Conservation (phyloP, 345 rosid species). For the Gossypium mustelinum region DNA sequence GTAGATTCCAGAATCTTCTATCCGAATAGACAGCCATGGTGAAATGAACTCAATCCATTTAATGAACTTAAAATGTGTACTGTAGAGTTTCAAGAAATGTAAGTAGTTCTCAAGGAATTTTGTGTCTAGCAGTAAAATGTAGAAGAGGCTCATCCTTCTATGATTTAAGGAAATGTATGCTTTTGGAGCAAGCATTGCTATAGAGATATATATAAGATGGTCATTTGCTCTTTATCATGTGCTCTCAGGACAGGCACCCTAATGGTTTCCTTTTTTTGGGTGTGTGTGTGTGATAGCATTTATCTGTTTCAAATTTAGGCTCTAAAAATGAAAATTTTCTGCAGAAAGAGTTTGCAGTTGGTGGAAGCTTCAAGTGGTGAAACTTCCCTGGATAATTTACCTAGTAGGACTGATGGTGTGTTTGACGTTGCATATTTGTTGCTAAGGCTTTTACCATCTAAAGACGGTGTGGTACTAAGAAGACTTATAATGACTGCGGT, state of each 20-base stretch:
- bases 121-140: not conserved
- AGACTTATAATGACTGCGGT: constrained; percentile 90
- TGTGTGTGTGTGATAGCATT: no score
- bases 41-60: not conserved
- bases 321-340: constrained; percentile 16
- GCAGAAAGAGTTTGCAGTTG: constrained; percentile 50
- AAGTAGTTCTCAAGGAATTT: not conserved
- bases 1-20: not conserved
- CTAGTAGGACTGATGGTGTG: constrained; percentile 34
- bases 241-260: not conserved
- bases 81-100: no score
- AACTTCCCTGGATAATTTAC: constrained; percentile 32
- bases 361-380: constrained; percentile 31
- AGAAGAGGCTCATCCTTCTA: not conserved
- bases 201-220: not conserved
- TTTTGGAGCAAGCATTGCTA: not conserved
- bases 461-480: constrained; percentile 73
- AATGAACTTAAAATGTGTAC: not conserved
- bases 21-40: not conserved
- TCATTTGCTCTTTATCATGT: not conserved
- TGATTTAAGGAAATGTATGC: not conserved
- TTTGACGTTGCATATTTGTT: constrained; percentile 48
- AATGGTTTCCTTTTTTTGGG: not conserved
- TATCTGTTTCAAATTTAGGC: not conserved
- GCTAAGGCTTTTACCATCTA: constrained; percentile 65